These are phyloP conservation scores for Didymella pomorum DNA, from an alignment of 2,329 filamentous ascomycete genomes.

Conservation along the genomic window DNA sequence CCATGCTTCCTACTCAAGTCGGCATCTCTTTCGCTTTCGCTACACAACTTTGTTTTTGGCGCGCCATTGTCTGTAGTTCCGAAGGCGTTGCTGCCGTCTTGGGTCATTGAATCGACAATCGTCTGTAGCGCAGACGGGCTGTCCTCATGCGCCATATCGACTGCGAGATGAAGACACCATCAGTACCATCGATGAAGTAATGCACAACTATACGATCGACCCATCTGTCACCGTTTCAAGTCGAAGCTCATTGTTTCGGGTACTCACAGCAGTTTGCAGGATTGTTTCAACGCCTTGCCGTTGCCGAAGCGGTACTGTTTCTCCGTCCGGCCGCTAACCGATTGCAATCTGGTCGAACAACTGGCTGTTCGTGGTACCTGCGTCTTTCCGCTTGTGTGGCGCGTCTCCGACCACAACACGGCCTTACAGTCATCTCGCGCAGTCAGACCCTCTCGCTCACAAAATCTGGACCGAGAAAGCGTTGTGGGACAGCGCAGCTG, in stretches of 20 bases:
- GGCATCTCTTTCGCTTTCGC: slow-evolving; percentile 10
- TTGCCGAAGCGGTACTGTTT: slow-evolving; percentile 27
- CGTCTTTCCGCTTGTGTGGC: slow-evolving; percentile 35
- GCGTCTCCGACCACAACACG: slow-evolving; percentile 17
- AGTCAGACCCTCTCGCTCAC: slow-evolving; percentile 4
- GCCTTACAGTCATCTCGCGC: slow-evolving; percentile 8
- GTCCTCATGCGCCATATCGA: neutral
- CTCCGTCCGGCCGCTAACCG: slow-evolving; percentile 32
- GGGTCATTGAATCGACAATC: neutral
- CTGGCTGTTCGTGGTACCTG: slow-evolving; percentile 36
- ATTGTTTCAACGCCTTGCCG: slow-evolving; percentile 37
- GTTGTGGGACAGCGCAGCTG: slow-evolving; percentile 34
- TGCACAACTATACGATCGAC: slow-evolving; percentile 14
- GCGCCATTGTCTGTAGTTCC: neutral
- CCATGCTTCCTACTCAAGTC: slow-evolving; percentile 22
- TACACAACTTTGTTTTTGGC: neutral
- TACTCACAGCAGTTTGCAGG: slow-evolving; percentile 34
- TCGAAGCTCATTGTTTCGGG: slow-evolving; percentile 33
- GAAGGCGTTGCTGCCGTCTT: slow-evolving; percentile 1
- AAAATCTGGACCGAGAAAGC: slow-evolving; percentile 9
- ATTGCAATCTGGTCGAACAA: slow-evolving; percentile 31
- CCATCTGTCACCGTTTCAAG: slow-evolving; percentile 15
- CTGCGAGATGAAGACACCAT: neutral
- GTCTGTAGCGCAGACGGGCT: neutral
- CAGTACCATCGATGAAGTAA: slow-evolving; percentile 4